Percentiles rank a stretch among this genome's conserved stretches.
Conservation (phyloP, 73 alveolate genomes). For the Paraurostyla sp. region DNA sequence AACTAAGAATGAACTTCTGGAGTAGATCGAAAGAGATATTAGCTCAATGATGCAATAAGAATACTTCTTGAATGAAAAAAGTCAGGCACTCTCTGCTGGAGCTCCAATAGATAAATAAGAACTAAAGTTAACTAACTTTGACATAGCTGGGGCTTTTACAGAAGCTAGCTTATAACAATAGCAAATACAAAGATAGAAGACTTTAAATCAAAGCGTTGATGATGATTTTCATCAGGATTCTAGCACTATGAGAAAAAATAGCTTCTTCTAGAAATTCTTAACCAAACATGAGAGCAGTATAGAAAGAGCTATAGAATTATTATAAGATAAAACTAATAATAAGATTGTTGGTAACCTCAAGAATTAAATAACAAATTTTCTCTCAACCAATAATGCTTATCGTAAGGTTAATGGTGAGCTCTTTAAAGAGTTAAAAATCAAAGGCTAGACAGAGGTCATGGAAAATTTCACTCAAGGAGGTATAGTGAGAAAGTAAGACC, state of each 20-base stretch:
- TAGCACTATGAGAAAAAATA: conserved; percentile 1
- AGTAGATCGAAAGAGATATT: conserved; percentile 18
- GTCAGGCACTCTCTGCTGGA: conserved; percentile 34
- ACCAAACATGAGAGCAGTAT: conserved; percentile 24
- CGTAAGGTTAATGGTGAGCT: conserved; percentile 4
- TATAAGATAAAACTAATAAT: neutral
- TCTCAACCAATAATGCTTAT: neutral
- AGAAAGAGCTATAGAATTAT: conserved; percentile 29
- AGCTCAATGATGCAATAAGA: neutral
- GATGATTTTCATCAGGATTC: conserved; percentile 27
- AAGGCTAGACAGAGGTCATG: conserved; percentile 18
- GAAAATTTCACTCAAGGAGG: conserved; percentile 39
- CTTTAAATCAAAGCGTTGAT: neutral
- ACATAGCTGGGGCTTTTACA: conserved; percentile 31
- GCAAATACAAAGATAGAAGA: neutral
- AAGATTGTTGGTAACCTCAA: conserved; percentile 2
- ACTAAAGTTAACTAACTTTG: conserved; percentile 16
- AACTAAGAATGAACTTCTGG: neutral
- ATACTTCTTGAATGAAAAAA: conserved; percentile 7
- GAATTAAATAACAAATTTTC: neutral
- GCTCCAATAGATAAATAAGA: conserved; percentile 30
- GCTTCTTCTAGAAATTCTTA: conserved; percentile 15
- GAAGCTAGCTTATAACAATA: neutral
- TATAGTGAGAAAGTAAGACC: neutral
- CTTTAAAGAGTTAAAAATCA: conserved; percentile 13